Evolutionary conservation across 768 basidiomycete species (phyloP).

Genomic region (Kwoniella dendrophila): DNA sequence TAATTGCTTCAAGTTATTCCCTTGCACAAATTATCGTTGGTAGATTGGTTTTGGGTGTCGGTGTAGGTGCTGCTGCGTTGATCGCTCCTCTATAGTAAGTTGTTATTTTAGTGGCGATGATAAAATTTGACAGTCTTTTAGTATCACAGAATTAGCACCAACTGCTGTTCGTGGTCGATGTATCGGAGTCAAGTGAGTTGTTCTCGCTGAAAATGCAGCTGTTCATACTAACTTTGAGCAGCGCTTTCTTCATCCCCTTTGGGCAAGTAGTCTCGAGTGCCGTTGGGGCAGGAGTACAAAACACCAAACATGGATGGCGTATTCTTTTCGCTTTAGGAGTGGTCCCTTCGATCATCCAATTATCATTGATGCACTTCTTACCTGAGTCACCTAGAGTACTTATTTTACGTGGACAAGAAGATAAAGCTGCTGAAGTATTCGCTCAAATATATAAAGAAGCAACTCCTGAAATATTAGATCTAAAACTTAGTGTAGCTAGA

Average conservation of each 20-base stretch:
- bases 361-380: conserved; percentile 24
- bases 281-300: conserved; percentile 20
- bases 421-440: conserved; percentile 18
- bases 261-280: conserved; percentile 23
- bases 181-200: conserved; percentile 30
- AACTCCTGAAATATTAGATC: conserved; percentile 16
- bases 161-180: conserved; percentile 29
- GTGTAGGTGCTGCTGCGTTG: conserved; percentile 27
- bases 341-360: conserved; percentile 24
- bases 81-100: conserved; percentile 28
- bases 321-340: conserved; percentile 28
- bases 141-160: conserved; percentile 31
- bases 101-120: neutral
- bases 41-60: conserved; percentile 33
- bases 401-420: conserved; percentile 17
- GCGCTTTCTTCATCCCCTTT: conserved; percentile 33
- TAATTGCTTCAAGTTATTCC: conserved; percentile 30
- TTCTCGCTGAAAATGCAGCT: conserved; percentile 21
- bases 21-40: conserved; percentile 34
- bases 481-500: conserved; percentile 28
- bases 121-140: neutral
- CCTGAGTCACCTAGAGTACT: conserved; percentile 34
- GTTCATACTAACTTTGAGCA: neutral
- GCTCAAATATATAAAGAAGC: conserved; percentile 21
- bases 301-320: conserved; percentile 12